Evolutionary conservation across 192 early-diverging fungal species (phyloP), one percentile per base, ranked within the genome.

Genomic region (Phycomyces nitens): DNA sequence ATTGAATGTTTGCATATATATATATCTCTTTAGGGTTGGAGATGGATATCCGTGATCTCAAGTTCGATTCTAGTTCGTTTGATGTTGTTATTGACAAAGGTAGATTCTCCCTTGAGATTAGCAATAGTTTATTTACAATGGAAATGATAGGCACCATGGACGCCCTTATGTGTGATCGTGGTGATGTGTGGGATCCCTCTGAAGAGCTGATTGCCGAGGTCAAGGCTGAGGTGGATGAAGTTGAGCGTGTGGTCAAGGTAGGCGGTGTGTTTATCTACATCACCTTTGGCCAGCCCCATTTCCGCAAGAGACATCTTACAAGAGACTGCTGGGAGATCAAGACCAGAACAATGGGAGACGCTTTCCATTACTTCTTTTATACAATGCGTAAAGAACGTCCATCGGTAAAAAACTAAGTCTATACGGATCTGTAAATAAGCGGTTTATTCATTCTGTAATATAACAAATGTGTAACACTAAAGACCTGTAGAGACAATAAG

Each of bases 241-340:
- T 92, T 16, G 72, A 82, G n/a, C 72, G 86, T 12, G 88, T 88
- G 26, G 78, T 96, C 51, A 89, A 87, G 53, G 70, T 83, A 3
- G 86, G 84, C 7, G 92, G 92, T 27, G 76, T 79, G 54, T 95
- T 95, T 66, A 80, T 94, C 18, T 94, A 94, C 67, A 91, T 94
- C 53, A 94, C 94, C 0, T 95, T 92, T 80, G 92, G 89, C 20
- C 92, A 93, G 76, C 94, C 94, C 56, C 94, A 94, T 67, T 95
- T 95, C 67, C 82, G 92, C 49, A 84, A 79, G 64, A 70, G 83
- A 56, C 88, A 92, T 68, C 74, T 94, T 54, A 77, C 83, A 64
- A 77, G 89, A 53, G 73, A 77, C 11, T 82, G 77, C 60, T 89
- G 88, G 89, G 71, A 80, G 5, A 69, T 95, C 15, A 70, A 84